Evolutionary conservation across 257 asterid species (phyloP).

Genomic region (Agastache rugosa): DNA sequence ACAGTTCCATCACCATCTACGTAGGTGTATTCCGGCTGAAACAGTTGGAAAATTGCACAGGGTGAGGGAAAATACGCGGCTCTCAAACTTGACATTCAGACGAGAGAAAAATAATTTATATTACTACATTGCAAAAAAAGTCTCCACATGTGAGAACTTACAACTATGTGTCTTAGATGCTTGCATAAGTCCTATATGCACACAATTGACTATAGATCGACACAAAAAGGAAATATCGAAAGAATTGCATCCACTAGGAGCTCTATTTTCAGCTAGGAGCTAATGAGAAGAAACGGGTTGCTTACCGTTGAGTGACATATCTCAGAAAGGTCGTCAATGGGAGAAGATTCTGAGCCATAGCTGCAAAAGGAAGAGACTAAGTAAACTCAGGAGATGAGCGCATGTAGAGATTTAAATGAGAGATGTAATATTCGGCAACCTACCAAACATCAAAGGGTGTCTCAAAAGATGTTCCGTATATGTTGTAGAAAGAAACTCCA

Average conservation of each 20-base stretch:
- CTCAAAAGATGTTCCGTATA: conserved; percentile 78
- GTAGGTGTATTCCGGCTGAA: conserved; percentile 76
- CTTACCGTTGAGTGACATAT: conserved; percentile 78
- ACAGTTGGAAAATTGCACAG: conserved; percentile 15
- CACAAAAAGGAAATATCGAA: not conserved
- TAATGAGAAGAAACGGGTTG: not conserved
- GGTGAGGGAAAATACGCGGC: not conserved
- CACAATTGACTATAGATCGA: not conserved
- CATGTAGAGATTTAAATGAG: conserved; percentile 19
- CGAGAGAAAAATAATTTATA: not conserved
- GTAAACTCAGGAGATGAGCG: not conserved
- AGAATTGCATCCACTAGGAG: not conserved
- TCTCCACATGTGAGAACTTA: conserved; percentile 34
- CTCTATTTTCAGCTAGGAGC: not conserved
- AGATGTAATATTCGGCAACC: conserved; percentile 28
- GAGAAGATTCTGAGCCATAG: conserved; percentile 86
- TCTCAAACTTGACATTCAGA: not conserved
- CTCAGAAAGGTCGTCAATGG: conserved; percentile 64
- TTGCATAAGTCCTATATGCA: not conserved
- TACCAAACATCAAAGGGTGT: conserved; percentile 93
- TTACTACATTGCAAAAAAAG: not conserved
- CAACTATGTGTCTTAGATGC: not conserved
- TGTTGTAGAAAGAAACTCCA: conserved; percentile 77
- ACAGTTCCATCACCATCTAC: conserved; percentile 97
- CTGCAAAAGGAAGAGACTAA: conserved; percentile 48